Evolutionary conservation across 192 early-diverging fungal species (phyloP).

Genomic region (Podila horticola): DNA sequence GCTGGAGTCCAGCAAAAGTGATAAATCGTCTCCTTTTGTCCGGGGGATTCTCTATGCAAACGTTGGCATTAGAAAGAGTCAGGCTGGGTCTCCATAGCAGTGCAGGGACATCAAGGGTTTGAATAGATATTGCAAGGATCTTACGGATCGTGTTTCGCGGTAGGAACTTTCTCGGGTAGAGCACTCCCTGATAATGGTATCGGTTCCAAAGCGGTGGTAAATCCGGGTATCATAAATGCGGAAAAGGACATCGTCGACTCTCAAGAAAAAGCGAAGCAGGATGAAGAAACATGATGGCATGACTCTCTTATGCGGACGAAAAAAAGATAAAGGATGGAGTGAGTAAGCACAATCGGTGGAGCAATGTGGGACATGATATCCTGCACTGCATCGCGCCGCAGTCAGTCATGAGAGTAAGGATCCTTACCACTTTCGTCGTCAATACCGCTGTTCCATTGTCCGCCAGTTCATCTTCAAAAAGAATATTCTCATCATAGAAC

Average conservation of each 20-base stretch:
- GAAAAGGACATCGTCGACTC: constrained; percentile 95
- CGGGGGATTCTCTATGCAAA: constrained; percentile 45
- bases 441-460: constrained; percentile 93
- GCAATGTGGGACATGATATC: too few relatives aligned
- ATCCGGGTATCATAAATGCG: constrained; percentile 90
- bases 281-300: constrained; percentile 94
- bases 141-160: constrained; percentile 66
- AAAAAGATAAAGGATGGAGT: constrained; percentile 7
- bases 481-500: constrained; percentile 93
- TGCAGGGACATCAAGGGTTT: not conserved
- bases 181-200: constrained; percentile 75
- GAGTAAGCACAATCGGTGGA: not conserved
- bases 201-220: constrained; percentile 87
- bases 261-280: constrained; percentile 87
- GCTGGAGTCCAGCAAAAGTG: constrained; percentile 64
- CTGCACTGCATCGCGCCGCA: not conserved
- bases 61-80: not conserved
- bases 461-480: constrained; percentile 97
- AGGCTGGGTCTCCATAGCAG: too few relatives aligned
- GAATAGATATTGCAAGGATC: not conserved
- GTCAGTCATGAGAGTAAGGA: not conserved
- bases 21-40: constrained; percentile 60
- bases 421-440: constrained; percentile 77
- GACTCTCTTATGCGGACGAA: constrained; percentile 71
- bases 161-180: constrained; percentile 74